A percentile compares a stretch with the other conserved stretches of the same genome.
phyloP scores from a whole-genome alignment of 2,329 filamentous ascomycete species.

The Paecilomyces sp. region DNA sequence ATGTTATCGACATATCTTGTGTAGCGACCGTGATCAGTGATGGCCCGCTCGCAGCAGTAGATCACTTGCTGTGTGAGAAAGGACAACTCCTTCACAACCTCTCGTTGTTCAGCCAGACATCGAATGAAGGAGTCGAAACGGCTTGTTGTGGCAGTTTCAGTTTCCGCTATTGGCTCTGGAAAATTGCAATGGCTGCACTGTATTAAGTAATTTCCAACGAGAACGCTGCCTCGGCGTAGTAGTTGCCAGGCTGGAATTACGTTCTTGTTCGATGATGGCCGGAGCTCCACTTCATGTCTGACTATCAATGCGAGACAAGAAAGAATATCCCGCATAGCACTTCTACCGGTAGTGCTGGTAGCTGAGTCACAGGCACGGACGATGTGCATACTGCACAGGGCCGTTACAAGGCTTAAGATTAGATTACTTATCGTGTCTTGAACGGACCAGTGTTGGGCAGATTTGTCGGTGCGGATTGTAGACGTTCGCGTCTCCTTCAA shows the following conservation, averaged over 20 bases:
- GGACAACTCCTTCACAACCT: conserved; percentile 27
- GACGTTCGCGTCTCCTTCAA: conserved; percentile 13
- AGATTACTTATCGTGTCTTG: conserved; percentile 31
- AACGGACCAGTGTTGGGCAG: conserved; percentile 21
- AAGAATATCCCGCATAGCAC: conserved; percentile 19
- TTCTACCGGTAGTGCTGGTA: conserved; percentile 8
- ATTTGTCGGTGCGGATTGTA: conserved; percentile 3
- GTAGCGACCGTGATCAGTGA: conserved; percentile 14
- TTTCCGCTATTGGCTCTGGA: conserved; percentile 2
- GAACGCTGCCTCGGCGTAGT: conserved; percentile 25
- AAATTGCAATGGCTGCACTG: conserved; percentile 16
- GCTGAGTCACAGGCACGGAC: conserved; percentile 19
- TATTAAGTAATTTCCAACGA: conserved; percentile 23
- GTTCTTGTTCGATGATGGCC: conserved; percentile 1
- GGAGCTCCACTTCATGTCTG: conserved; percentile 15
- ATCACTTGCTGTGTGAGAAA: conserved; percentile 26
- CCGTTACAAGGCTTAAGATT: conserved; percentile 25
- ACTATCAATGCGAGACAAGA: conserved; percentile 15
- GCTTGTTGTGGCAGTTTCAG: conserved; percentile 10
- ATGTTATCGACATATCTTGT: conserved; percentile 19
- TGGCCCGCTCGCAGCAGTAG: conserved; percentile 21
- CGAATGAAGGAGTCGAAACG: conserved; percentile 23
- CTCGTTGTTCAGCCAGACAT: conserved; percentile 19
- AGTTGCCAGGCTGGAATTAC: conserved; percentile 14
- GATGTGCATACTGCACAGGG: conserved; percentile 31